Conservation (phyloP, 1,284 basidiomycete genomes). For the Trichosporon faecale region DNA sequence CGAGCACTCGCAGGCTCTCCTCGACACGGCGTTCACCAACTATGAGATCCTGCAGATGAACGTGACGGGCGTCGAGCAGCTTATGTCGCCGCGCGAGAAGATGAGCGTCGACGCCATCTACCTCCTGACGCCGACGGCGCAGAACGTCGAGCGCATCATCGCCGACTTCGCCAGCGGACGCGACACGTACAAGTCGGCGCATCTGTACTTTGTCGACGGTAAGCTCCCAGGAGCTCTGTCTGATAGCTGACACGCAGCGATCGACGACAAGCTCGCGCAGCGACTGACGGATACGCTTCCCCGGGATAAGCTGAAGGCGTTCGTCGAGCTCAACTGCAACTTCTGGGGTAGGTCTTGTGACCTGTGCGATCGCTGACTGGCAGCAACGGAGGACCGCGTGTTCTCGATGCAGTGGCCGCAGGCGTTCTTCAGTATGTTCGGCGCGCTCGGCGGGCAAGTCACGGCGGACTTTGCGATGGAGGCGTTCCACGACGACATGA, state of each 20-base stretch:
- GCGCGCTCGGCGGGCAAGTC: conserved; percentile 68
- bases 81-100: conserved; percentile 54
- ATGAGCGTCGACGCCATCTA: conserved; percentile 68
- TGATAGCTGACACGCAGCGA: conserved; percentile 31
- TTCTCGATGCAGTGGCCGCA: conserved; percentile 74
- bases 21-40: conserved; percentile 84
- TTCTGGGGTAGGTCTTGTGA: conserved; percentile 66
- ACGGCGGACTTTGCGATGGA: conserved; percentile 63
- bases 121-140: conserved; percentile 86
- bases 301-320: conserved; percentile 57
- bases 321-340: conserved; percentile 84
- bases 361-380: neutral
- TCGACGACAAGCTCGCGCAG: conserved; percentile 67
- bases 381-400: conserved; percentile 76
- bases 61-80: conserved; percentile 64
- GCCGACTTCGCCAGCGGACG: conserved; percentile 68
- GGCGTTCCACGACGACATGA: conserved; percentile 74
- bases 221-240: conserved; percentile 44
- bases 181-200: conserved; percentile 79
- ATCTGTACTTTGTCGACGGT: conserved; percentile 96
- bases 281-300: conserved; percentile 58
- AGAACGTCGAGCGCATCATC: conserved; percentile 89
- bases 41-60: conserved; percentile 91
- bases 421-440: conserved; percentile 81
- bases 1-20: conserved; percentile 78